Percentiles rank a stretch among this genome's conserved stretches.
phyloP scores from a whole-genome alignment of 148 eudicot genomes.

The Camellia japonica region DNA sequence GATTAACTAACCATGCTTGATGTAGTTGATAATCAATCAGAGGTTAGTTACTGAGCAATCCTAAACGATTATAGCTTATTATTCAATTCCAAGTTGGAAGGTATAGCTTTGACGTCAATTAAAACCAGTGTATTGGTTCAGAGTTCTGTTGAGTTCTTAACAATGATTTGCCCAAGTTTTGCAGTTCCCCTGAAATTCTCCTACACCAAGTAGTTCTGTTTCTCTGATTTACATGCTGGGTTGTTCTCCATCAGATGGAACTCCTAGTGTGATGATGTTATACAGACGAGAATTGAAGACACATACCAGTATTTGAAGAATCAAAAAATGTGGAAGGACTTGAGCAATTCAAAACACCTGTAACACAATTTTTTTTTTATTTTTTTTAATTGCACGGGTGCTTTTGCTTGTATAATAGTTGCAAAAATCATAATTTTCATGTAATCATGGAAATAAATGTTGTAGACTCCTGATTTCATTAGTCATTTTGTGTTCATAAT shows the following conservation, averaged over 20 bases:
- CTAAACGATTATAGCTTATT: not conserved
- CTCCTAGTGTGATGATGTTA: not conserved
- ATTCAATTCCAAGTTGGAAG: not conserved
- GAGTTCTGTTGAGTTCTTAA: not conserved
- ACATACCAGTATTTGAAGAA: not conserved
- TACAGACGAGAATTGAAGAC: not conserved
- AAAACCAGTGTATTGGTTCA: not conserved
- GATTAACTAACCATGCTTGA: not conserved
- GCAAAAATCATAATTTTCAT: not conserved
- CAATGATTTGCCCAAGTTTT: not conserved
- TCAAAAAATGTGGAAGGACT: not conserved
- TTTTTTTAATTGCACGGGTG: not conserved
- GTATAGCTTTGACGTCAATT: not conserved
- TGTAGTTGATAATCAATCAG: not conserved
- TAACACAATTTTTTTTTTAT: not conserved
- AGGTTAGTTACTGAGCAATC: conserved; percentile 12
- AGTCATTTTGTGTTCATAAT: not conserved
- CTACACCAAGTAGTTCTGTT: not conserved
- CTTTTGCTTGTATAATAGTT: not conserved
- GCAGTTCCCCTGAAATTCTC: not conserved
- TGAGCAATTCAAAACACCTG: not conserved
- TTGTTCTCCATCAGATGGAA: not conserved
- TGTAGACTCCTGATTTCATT: not conserved
- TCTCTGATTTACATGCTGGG: not conserved
- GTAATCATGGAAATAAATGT: not conserved